phyloP scores from a whole-genome alignment of 768 basidiomycete species.

The Trametes cingulata region DNA sequence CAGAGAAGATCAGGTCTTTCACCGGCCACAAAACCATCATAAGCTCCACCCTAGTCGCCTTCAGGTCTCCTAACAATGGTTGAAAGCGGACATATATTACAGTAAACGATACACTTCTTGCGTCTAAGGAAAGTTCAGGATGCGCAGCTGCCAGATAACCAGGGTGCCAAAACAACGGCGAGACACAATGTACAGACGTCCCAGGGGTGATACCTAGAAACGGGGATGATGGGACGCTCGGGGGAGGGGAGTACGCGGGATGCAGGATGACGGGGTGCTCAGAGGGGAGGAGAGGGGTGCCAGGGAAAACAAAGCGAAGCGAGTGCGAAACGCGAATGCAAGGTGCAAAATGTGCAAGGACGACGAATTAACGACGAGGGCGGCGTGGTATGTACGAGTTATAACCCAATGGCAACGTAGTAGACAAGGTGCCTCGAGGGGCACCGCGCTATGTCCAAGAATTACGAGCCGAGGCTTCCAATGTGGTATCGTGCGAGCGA shows the following conservation, averaged over 20 bases:
- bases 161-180: neutral
- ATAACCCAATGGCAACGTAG: neutral
- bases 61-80: no score
- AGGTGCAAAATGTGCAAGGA: neutral
- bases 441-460: neutral
- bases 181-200: no score
- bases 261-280: no score
- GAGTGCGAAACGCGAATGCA: neutral
- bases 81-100: neutral
- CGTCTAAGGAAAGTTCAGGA: conserved; percentile 5
- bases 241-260: no score
- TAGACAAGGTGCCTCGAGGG: no score
- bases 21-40: no score
- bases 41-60: no score
- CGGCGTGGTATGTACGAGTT: neutral
- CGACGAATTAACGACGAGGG: neutral
- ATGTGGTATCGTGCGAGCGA: conserved; percentile 3
- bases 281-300: neutral
- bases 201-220: no score
- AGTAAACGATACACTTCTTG: conserved; percentile 16
- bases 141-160: neutral
- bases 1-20: no score
- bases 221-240: neutral
- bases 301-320: neutral
- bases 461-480: neutral